phyloP scores from a whole-genome alignment of 805 yeast genomes.

The Candida berthetii region DNA sequence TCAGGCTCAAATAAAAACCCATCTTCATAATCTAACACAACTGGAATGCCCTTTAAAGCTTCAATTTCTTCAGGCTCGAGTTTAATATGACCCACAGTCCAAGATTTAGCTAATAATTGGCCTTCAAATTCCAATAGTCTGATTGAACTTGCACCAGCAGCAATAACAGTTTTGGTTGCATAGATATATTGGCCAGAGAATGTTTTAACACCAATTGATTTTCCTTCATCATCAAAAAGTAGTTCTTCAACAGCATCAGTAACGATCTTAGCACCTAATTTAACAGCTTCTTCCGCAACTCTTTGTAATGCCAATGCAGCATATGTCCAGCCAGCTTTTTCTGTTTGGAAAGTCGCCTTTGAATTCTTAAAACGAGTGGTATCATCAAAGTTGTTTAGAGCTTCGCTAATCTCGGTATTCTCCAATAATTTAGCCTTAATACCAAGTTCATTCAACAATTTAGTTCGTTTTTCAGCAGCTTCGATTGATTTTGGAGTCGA shows the following conservation, averaged over 20 bases:
- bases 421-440: constrained; percentile 3
- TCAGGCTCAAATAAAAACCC: constrained; percentile 35
- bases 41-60: constrained; percentile 22
- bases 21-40: constrained; percentile 23
- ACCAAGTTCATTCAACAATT: constrained; percentile 1
- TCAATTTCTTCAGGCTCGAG: constrained; percentile 22
- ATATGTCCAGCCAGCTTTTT: constrained; percentile 30
- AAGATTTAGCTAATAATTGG: constrained; percentile 27
- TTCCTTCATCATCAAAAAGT: constrained; percentile 15
- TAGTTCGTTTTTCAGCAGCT: constrained; percentile 5
- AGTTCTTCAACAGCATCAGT: constrained; percentile 10
- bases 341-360: constrained; percentile 25
- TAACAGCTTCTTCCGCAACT: constrained; percentile 20
- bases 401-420: constrained; percentile 3
- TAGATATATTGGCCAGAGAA: too few relatives aligned
- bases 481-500: constrained; percentile 8
- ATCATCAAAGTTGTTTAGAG: constrained; percentile 1
- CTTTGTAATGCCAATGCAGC: constrained; percentile 26
- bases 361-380: constrained; percentile 16
- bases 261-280: constrained; percentile 25
- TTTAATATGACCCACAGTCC: constrained; percentile 28
- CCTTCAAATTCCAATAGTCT: constrained; percentile 22
- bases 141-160: constrained; percentile 27
- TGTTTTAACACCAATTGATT: constrained; percentile 19
- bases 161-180: constrained; percentile 14